Base-by-base conservation (phyloP, 1,284 basidiomycete genomes). In the Trametes versicolor region DNA sequence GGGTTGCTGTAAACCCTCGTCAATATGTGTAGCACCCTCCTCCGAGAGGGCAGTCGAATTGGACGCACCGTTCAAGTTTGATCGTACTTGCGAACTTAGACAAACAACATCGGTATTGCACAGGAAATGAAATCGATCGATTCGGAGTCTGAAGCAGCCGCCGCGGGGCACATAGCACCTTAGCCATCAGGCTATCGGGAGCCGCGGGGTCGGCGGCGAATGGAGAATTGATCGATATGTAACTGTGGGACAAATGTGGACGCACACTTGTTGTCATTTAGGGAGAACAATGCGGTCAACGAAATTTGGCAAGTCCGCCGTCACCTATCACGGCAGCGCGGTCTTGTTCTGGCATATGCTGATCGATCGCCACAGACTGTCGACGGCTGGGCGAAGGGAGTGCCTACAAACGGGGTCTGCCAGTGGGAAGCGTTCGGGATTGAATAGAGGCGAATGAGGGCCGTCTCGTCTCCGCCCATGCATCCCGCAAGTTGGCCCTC, bases 141-240 rank as follows among this genome's bases (percentile, higher is more conserved):
- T 34, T 60, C 58, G 50, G 58, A 60, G 58, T 60, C 41, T 60
- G 32, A 60, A 51, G 58, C 39, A 53, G 47, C 41, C 27, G 27
- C 50, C 50, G 58, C 58, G 58, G 58, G 32, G 50, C 50, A 13
- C n/a, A n/a, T n/a, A n/a, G n/a, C n/a, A n/a, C n/a, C 19, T 27
- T 21, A 25, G 39, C 12, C 50, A 47, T 53, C 50, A 27, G 29
- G 2, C 29, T n/a, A n/a, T n/a, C 25, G 29, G 23, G 32, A 43
- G 50, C 43, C 58, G 58, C 58, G 57, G 57, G 34, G 48, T 50
- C 36, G n/a, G 48, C 57, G 51, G 32, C n/a, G 41, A 21, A 32
- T 21, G 17, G 23, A 13, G 10, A 19, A 23, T 25, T 37, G 58
- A 53, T 53, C 58, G 43, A 47, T 47, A 32, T 37, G 58, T 36